These are phyloP conservation scores for Cladosporium sp. DNA, from an alignment of 2,329 filamentous ascomycete genomes.

Conservation along the genomic window DNA sequence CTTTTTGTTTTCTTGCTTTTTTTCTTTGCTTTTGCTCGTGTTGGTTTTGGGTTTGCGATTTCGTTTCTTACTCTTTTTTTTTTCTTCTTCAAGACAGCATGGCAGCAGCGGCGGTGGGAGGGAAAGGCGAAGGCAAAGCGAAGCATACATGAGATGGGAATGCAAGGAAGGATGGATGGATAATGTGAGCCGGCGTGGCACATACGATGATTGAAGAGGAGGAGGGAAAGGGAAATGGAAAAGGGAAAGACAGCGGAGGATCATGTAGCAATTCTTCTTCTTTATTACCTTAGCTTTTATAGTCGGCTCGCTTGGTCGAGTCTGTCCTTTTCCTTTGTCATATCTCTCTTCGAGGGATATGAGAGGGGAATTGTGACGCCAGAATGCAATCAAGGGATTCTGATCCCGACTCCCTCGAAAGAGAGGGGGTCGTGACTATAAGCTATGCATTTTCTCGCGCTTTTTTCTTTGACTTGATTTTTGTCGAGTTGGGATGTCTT, in stretches of 20 bases:
- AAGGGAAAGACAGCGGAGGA: conserved; percentile 4
- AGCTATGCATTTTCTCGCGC: no score
- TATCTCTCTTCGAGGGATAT: no score
- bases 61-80: conserved; percentile 1
- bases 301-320: conserved; percentile 13
- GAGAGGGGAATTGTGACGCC: no score
- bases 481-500: no score
- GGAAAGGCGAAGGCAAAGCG: neutral
- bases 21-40: neutral
- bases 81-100: no score
- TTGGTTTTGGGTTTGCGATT: conserved; percentile 2
- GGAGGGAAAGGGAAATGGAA: neutral
- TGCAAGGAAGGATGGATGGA: neutral
- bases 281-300: no score
- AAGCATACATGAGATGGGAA: neutral
- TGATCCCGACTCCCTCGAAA: no score
- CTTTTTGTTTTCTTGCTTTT: neutral
- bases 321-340: conserved; percentile 8
- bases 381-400: conserved; percentile 10
- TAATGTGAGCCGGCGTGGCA: no score
- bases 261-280: no score
- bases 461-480: no score
- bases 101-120: neutral
- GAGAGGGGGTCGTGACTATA: no score
- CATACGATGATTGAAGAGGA: no score